Percentiles rank a stretch among this genome's conserved stretches.
phyloP scores from a whole-genome alignment of 768 basidiomycete genomes.

The Inosperma sp. region DNA sequence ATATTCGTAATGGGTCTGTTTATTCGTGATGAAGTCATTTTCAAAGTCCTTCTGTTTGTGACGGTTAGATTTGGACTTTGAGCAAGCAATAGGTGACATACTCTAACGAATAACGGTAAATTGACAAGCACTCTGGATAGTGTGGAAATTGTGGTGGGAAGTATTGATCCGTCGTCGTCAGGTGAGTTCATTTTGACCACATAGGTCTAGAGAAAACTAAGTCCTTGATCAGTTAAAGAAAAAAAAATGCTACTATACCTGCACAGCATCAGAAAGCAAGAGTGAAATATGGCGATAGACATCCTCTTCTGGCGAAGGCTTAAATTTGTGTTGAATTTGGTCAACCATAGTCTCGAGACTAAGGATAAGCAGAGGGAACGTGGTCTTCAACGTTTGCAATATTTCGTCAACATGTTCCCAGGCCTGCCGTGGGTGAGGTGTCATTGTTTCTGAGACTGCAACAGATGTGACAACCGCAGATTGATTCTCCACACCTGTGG shows the following conservation, averaged over 20 bases:
- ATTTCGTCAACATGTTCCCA: conserved; percentile 94
- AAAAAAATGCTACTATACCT: conserved; percentile 39
- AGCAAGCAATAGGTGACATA: conserved; percentile 28
- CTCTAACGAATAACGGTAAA: conserved; percentile 53
- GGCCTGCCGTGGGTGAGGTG: conserved; percentile 52
- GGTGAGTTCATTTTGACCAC: conserved; percentile 57
- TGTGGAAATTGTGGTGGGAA: conserved; percentile 49
- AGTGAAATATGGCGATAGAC: conserved; percentile 88
- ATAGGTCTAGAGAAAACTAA: conserved; percentile 54
- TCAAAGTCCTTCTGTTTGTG: conserved; percentile 74
- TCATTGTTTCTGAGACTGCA: conserved; percentile 14
- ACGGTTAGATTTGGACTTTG: neutral
- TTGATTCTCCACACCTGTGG: conserved; percentile 16
- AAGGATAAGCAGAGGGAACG: conserved; percentile 89
- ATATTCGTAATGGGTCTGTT: conserved; percentile 81
- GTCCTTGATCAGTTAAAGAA: conserved; percentile 1
- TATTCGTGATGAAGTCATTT: conserved; percentile 79
- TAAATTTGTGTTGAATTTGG: conserved; percentile 86
- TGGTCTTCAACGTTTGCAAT: conserved; percentile 88
- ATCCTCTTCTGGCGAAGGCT: conserved; percentile 86
- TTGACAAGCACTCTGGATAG: conserved; percentile 58
- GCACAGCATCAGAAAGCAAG: conserved; percentile 81
- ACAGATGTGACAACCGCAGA: conserved; percentile 14
- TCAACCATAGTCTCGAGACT: conserved; percentile 98
- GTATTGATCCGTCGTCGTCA: conserved; percentile 66